Percentiles rank a stretch among this genome's conserved stretches.
Evolutionary conservation across 805 yeast species (phyloP).

Genomic region (Candida pseudoglaebosa): DNA sequence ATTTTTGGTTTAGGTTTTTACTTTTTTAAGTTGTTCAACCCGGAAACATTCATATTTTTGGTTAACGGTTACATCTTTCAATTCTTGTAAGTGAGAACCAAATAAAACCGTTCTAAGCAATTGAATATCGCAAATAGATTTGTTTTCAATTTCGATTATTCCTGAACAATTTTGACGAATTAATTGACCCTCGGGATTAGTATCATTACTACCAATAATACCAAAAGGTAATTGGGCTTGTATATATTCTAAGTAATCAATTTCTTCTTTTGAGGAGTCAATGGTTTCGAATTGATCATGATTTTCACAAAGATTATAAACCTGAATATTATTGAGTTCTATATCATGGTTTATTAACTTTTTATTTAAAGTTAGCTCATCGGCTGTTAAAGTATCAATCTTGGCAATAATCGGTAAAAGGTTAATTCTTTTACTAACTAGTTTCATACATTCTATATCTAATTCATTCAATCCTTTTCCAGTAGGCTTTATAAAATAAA

Average conservation of each 20-base stretch:
- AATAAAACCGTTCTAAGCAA: conserved; percentile 17
- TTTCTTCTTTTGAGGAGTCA: conserved; percentile 11
- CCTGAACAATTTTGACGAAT: conserved; percentile 18
- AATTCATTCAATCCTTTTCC: conserved; percentile 58
- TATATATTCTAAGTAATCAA: conserved; percentile 9
- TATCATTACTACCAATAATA: conserved; percentile 11
- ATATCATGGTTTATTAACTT: conserved; percentile 47
- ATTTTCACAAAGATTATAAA: conserved; percentile 23
- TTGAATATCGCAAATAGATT: conserved; percentile 15
- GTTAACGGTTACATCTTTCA: conserved; percentile 19
- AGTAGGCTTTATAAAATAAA: conserved; percentile 74
- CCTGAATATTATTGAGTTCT: conserved; percentile 48
- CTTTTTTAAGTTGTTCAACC: conserved; percentile 9
- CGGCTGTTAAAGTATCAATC: conserved; percentile 66
- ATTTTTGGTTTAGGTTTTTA: neutral
- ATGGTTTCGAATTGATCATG: conserved; percentile 6
- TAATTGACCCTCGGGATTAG: conserved; percentile 6
- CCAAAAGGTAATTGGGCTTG: conserved; percentile 19
- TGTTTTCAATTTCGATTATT: conserved; percentile 14
- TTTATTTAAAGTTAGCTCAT: conserved; percentile 55
- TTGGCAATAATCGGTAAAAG: conserved; percentile 79
- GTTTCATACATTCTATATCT: conserved; percentile 72
- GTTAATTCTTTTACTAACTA: conserved; percentile 67
- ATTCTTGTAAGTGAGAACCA: conserved; percentile 24
- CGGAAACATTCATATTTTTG: conserved; percentile 19